Conservation (phyloP, 2,329 filamentous ascomycete species). For the Fusarium multiceps region DNA sequence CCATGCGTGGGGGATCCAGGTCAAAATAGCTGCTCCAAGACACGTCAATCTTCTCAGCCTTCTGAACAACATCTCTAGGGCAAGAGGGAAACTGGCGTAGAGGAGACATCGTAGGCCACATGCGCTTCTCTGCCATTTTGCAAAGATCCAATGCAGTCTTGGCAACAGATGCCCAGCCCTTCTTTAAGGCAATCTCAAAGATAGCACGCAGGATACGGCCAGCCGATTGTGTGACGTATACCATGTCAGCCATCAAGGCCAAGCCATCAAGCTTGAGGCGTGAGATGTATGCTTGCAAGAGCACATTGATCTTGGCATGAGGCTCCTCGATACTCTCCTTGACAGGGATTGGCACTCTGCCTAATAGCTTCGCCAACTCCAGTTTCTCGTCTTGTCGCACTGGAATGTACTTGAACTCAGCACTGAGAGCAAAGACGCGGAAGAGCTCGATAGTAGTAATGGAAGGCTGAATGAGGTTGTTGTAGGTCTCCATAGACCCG, state of each 20-base stretch:
- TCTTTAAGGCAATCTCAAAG: constrained; percentile 97
- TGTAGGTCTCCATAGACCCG: constrained; percentile 97
- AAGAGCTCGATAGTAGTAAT: constrained; percentile 96
- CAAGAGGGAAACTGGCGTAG: constrained; percentile 89
- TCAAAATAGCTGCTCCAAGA: constrained; percentile 96
- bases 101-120: constrained; percentile 99
- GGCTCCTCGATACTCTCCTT: constrained; percentile 98
- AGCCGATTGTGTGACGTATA: constrained; percentile 97
- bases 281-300: constrained; percentile 96
- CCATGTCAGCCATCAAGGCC: constrained; percentile 97
- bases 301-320: constrained; percentile 97
- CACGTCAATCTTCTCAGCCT: constrained; percentile 94
- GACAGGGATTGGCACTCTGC: constrained; percentile 91
- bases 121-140: constrained; percentile 99
- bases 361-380: constrained; percentile 90
- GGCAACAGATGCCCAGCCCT: constrained; percentile 93
- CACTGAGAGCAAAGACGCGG: constrained; percentile 93
- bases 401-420: constrained; percentile 99
- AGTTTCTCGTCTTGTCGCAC: constrained; percentile 98
- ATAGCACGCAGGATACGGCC: constrained; percentile 95
- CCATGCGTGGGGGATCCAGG: constrained; percentile 95
- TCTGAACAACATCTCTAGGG: constrained; percentile 86
- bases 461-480: constrained; percentile 91
- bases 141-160: constrained; percentile 94
- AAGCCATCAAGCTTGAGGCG: constrained; percentile 92